Conservation (phyloP, 208 protist genomes). For the Leishmania mexicana region DNA sequence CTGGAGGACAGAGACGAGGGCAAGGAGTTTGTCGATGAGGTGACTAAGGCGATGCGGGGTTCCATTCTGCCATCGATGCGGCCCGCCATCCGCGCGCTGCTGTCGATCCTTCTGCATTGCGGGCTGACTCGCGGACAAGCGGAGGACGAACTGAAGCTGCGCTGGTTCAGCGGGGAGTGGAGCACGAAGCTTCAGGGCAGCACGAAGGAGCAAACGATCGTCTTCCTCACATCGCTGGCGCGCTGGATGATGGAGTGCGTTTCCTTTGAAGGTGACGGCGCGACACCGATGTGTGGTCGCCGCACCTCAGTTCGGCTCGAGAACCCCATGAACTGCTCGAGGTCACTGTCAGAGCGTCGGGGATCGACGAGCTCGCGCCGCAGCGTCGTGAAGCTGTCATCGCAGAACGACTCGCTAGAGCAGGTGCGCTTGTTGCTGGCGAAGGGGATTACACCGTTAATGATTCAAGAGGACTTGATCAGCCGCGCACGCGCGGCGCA, state of each 20-base stretch:
- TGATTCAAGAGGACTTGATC: constrained; percentile 68
- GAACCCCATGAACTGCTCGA: constrained; percentile 44
- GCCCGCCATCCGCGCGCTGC: constrained; percentile 78
- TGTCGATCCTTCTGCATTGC: constrained; percentile 82
- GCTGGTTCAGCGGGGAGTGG: constrained; percentile 91
- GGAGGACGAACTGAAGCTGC: constrained; percentile 81
- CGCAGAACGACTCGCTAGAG: constrained; percentile 72
- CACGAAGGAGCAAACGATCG: constrained; percentile 53
- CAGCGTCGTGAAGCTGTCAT: constrained; percentile 52
- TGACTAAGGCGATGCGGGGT: constrained; percentile 71
- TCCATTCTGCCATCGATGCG: constrained; percentile 79
- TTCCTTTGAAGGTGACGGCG: constrained; percentile 34
- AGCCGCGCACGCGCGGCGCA: constrained; percentile 63
- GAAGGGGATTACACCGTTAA: constrained; percentile 48
- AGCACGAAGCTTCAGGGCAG: constrained; percentile 75
- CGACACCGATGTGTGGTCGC: constrained; percentile 30
- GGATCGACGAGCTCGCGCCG: constrained; percentile 59
- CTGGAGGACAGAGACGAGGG: constrained; percentile 63
- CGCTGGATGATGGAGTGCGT: constrained; percentile 72
- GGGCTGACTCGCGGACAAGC: constrained; percentile 66
- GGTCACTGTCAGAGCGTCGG: constrained; percentile 67
- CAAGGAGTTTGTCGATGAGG: constrained; percentile 63
- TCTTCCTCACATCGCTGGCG: constrained; percentile 62
- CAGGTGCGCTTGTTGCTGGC: constrained; percentile 70
- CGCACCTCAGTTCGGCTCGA: constrained; percentile 42